phyloP scores from a whole-genome alignment of 2,329 filamentous ascomycete genomes.

The Pezicula neosporulosa region DNA sequence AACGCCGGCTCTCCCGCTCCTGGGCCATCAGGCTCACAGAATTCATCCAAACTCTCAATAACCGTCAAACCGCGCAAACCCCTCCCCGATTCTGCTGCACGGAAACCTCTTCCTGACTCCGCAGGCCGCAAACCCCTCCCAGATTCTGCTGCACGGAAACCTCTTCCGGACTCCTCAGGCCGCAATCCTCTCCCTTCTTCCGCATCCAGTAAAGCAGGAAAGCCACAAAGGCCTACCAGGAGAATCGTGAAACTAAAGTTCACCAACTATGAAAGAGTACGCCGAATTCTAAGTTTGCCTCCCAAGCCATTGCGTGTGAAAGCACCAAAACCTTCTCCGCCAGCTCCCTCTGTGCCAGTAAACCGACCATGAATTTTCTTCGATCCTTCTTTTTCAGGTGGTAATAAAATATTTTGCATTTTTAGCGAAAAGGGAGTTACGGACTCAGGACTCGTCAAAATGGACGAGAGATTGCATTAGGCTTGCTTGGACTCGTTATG shows the following conservation, averaged over 20 bases:
- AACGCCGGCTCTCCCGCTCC: constrained; percentile 7
- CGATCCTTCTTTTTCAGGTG: no score
- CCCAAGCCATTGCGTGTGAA: background rate
- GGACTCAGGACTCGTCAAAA: no score
- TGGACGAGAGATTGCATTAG: no score
- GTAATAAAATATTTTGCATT: no score
- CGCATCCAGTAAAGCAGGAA: constrained; percentile 1
- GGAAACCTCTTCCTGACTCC: constrained; percentile 11
- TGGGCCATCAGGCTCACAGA: constrained; percentile 6
- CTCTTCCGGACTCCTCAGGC: constrained; percentile 3
- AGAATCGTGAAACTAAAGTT: constrained; percentile 8
- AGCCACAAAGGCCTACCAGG: background rate
- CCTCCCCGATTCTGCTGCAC: constrained; percentile 6
- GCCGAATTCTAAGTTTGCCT: no score
- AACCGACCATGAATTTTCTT: no score
- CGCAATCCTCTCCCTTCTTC: constrained; percentile 4
- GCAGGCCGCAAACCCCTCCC: constrained; percentile 3
- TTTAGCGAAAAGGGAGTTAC: no score
- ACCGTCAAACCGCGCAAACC: constrained; percentile 13
- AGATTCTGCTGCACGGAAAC: background rate
- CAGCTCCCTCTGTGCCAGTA: background rate
- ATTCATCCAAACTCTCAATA: constrained; percentile 5
- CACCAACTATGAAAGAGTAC: background rate
- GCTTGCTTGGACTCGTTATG: no score
- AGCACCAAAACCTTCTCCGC: background rate